These are phyloP conservation scores for Xylaria multiplex DNA, from an alignment of 2,329 filamentous ascomycete species.

Conservation along the genomic window DNA sequence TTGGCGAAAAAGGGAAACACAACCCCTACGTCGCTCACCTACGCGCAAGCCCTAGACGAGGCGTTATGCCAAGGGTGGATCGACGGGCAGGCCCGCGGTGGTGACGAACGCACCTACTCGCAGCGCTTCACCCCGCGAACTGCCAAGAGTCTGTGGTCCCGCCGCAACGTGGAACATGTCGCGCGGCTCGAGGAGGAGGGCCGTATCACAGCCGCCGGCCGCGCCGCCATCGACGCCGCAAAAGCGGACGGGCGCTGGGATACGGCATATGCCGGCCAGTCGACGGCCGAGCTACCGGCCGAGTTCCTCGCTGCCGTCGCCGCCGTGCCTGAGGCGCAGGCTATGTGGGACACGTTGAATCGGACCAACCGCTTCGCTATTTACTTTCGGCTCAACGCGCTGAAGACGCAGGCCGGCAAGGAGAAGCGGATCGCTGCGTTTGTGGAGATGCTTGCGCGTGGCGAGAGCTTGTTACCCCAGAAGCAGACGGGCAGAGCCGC, in stretches of 20 bases:
- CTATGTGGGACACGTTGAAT: conserved; percentile 36
- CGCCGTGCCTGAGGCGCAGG: conserved; percentile 38
- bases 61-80: conserved; percentile 73
- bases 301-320: conserved; percentile 56
- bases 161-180: conserved; percentile 66
- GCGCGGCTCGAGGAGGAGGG: conserved; percentile 56
- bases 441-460: conserved; percentile 42
- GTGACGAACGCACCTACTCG: conserved; percentile 60
- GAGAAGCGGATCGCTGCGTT: conserved; percentile 43
- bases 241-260: conserved; percentile 68
- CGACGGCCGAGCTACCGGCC: conserved; percentile 57
- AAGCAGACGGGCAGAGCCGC: conserved; percentile 23
- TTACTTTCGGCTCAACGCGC: conserved; percentile 41
- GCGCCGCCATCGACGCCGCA: conserved; percentile 63
- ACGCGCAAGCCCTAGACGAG: conserved; percentile 61
- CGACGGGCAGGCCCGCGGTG: conserved; percentile 61
- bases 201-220: conserved; percentile 60
- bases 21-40: conserved; percentile 44
- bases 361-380: conserved; percentile 42
- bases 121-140: conserved; percentile 69
- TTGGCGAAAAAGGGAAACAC: conserved; percentile 45
- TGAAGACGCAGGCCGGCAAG: conserved; percentile 42
- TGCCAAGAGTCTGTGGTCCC: conserved; percentile 66
- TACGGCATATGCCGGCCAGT: conserved; percentile 63
- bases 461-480: conserved; percentile 39